Conservation (phyloP, 768 basidiomycete species). For the Mycena olivaceomarginata region DNA sequence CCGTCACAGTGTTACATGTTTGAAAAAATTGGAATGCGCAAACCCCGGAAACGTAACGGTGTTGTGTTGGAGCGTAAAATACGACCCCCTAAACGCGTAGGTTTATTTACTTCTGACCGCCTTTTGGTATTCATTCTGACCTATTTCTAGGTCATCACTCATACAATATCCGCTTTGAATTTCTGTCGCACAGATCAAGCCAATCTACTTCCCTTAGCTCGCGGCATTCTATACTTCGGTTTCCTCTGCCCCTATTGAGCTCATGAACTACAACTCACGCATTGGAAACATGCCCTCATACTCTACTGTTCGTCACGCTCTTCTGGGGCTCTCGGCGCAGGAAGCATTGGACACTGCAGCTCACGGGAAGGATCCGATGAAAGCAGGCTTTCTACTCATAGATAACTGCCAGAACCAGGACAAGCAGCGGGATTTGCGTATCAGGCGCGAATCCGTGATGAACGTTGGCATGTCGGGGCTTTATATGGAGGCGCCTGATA, state of each 20-base stretch:
- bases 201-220: slow-evolving; percentile 43
- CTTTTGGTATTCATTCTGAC: neutral
- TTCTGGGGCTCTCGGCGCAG: neutral
- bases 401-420: slow-evolving; percentile 20
- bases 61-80: neutral
- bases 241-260: slow-evolving; percentile 39
- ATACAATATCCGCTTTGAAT: slow-evolving; percentile 34
- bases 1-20: neutral
- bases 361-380: slow-evolving; percentile 3
- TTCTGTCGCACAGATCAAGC: slow-evolving; percentile 44
- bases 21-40: slow-evolving; percentile 2
- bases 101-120: neutral
- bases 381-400: neutral
- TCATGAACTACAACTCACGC: slow-evolving; percentile 37
- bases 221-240: slow-evolving; percentile 46
- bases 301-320: neutral
- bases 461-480: slow-evolving; percentile 25
- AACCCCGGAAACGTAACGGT: neutral
- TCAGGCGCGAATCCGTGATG: slow-evolving; percentile 11
- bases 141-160: slow-evolving; percentile 24
- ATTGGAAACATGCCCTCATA: slow-evolving; percentile 21
- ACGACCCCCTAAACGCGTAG: neutral
- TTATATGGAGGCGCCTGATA: neutral
- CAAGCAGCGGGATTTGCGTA: neutral
- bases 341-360: neutral